phyloP scores from a whole-genome alignment of 768 basidiomycete genomes.

The Lactarius hatsudake region DNA sequence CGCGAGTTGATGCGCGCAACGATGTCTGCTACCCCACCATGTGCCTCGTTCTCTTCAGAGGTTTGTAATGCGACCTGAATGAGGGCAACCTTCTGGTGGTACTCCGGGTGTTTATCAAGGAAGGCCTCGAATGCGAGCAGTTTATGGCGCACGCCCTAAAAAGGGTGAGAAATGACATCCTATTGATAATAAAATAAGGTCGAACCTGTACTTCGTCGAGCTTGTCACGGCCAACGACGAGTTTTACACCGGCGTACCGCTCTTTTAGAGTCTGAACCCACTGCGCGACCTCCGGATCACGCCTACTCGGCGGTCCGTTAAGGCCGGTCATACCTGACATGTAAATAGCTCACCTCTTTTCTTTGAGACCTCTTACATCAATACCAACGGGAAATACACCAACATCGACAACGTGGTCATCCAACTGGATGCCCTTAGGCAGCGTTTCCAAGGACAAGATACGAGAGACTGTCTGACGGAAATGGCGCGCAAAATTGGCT shows the following conservation, averaged over 20 bases:
- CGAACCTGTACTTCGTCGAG: constrained; percentile 66
- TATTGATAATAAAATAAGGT: constrained; percentile 37
- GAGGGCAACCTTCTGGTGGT: constrained; percentile 76
- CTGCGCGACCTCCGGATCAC: constrained; percentile 73
- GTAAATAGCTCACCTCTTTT: constrained; percentile 52
- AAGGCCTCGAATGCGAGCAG: constrained; percentile 80
- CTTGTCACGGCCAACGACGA: constrained; percentile 87
- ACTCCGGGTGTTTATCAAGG: constrained; percentile 75
- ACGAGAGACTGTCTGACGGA: constrained; percentile 78
- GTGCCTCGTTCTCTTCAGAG: constrained; percentile 69
- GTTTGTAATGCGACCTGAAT: constrained; percentile 88
- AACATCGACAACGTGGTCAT: constrained; percentile 74
- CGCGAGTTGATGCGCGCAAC: constrained; percentile 80
- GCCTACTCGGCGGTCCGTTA: constrained; percentile 38
- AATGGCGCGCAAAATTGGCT: constrained; percentile 78
- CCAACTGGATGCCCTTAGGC: constrained; percentile 77
- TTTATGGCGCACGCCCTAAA: constrained; percentile 74
- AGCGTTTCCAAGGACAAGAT: constrained; percentile 78
- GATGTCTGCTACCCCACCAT: constrained; percentile 69
- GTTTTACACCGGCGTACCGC: constrained; percentile 81
- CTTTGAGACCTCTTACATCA: constrained; percentile 65
- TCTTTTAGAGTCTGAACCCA: constrained; percentile 80
- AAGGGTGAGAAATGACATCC: background rate
- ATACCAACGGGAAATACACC: constrained; percentile 92
- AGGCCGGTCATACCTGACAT: background rate